Percentiles rank a stretch among this genome's conserved stretches.
These are phyloP conservation scores for Rhynchosporium graminicola DNA, from an alignment of 2,329 filamentous ascomycete species.

Conservation along the genomic window DNA sequence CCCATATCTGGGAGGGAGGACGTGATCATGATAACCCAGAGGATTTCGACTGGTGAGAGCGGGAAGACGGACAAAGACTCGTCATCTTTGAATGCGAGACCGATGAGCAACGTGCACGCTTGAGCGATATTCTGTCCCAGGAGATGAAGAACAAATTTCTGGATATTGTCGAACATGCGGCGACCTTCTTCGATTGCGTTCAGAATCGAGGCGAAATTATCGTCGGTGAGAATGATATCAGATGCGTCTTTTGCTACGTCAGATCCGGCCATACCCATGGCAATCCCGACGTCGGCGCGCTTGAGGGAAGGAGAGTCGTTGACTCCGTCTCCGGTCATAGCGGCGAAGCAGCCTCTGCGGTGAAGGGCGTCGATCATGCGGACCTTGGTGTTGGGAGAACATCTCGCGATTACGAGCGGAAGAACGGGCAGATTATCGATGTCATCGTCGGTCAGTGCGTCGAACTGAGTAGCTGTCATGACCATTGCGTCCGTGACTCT, in stretches of 20 bases:
- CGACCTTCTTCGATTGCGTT: slow-evolving; percentile 72
- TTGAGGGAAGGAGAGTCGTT: slow-evolving; percentile 55
- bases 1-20: slow-evolving; percentile 87
- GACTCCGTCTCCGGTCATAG: slow-evolving; percentile 50
- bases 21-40: slow-evolving; percentile 95
- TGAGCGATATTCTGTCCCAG: slow-evolving; percentile 78
- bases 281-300: slow-evolving; percentile 68
- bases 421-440: slow-evolving; percentile 75
- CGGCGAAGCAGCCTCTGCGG: slow-evolving; percentile 67
- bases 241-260: slow-evolving; percentile 63
- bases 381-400: slow-evolving; percentile 83
- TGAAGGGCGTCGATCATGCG: slow-evolving; percentile 89
- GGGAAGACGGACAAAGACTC: slow-evolving; percentile 78
- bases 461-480: slow-evolving; percentile 76
- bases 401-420: slow-evolving; percentile 80
- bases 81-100: slow-evolving; percentile 76
- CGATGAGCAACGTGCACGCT: slow-evolving; percentile 77
- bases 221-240: slow-evolving; percentile 67
- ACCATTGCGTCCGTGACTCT: slow-evolving; percentile 69
- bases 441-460: slow-evolving; percentile 71
- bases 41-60: slow-evolving; percentile 79
- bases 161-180: slow-evolving; percentile 76
- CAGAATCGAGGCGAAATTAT: slow-evolving; percentile 70
- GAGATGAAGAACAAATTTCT: slow-evolving; percentile 67
- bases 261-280: slow-evolving; percentile 60